Base-by-base conservation (phyloP, 2,329 filamentous ascomycete genomes). In the Trichophyton equinum region DNA sequence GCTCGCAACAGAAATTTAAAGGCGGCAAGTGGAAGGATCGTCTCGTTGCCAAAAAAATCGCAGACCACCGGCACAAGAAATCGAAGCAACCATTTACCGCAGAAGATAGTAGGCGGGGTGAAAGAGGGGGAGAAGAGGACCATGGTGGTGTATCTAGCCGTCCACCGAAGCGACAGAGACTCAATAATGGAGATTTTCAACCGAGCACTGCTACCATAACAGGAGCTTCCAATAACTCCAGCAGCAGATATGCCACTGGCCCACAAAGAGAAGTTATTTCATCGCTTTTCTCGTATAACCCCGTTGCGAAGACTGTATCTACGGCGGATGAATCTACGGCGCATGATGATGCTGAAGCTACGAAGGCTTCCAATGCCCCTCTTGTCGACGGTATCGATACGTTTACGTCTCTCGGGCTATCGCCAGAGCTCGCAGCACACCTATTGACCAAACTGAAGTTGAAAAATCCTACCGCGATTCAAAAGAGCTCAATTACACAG, bases 11-110 rank as follows among this genome's bases (percentile, higher is more conserved):
- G 2, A 81, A 77, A 60, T 89, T 95, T 74, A 94, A 88, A 72
- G 94, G 94, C 67, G 94, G 94, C n/a, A 83, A 84, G 68, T 99
- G 94, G 94, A 87, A 88, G 70, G 91, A 96, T 71, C 83, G 94
- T 64, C 81, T 92, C 63, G 86, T 85, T 61, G 91, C 91, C 40
- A 88, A 91, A 74, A 88, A 88, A 73, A 79, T 81, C 63, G 79
- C 81, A 18, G 77, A 79, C 67, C 78, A 81, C 69, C 78, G 78
- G 67, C 74, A 77, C 63, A 80, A 76, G 64, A 79, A 74, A 65
- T 46, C 59, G 64, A 47, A 62, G 62, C 36, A 63, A 65, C 53
- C 25, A 38, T 13, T 20, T 8, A 58, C n/a, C 42, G n/a, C 18
- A 27, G 46, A 57, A 18, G 11, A 36, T 18, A n/a, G 20, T 36